Evolutionary conservation across 228 moss, liverwort and hornwort species (phyloP), one percentile per base, ranked within the genome.

Genomic region (Sphagnum magellanicum): DNA sequence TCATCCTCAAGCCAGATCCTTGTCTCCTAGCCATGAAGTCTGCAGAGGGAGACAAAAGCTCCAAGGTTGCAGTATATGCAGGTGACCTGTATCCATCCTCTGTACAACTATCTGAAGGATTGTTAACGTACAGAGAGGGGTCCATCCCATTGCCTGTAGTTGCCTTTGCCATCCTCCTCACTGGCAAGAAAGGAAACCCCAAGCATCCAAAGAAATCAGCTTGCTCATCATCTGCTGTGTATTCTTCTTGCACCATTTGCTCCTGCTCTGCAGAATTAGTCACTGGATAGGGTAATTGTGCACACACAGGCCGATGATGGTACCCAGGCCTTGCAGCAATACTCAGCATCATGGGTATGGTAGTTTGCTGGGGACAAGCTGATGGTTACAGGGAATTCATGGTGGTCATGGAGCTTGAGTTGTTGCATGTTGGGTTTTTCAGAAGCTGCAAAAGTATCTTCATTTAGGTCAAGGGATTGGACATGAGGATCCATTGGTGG

Each of bases 281-380:
- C 86, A 87, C 83, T 52, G 74, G 83, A 68, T 83, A 87, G 0
- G 86, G 86, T 13, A 87, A 70, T 5, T 55, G 55, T 55, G 8
- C 55, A 32, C 32, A 32, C 32, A 32, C 32, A 32, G 32, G 32
- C 32, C 3, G 3, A 32, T 32, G 32, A 32, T 3, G 32, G 32
- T 32, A 32, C 32, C 32, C 32, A 32, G 32, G 32, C 32, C 32
- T 32, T 32, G 32, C 32, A 32, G 3, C 32, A 32, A 32, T 32
- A 32, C 32, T 32, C 0, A 3, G 32, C 32, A 32, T 32, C 32
- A 32, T 32, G 32, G 32, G 32, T 32, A 32, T 32, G 32, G 32
- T 32, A 32, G 32, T 32, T 32, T 32, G 32, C 32, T 32, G 32
- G 32, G 2, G 32, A 3, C 32, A 32, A 32, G 32, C 32, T 32